These are phyloP conservation scores for Candida nanaspora DNA, from an alignment of 805 yeast species.

Conservation along the genomic window DNA sequence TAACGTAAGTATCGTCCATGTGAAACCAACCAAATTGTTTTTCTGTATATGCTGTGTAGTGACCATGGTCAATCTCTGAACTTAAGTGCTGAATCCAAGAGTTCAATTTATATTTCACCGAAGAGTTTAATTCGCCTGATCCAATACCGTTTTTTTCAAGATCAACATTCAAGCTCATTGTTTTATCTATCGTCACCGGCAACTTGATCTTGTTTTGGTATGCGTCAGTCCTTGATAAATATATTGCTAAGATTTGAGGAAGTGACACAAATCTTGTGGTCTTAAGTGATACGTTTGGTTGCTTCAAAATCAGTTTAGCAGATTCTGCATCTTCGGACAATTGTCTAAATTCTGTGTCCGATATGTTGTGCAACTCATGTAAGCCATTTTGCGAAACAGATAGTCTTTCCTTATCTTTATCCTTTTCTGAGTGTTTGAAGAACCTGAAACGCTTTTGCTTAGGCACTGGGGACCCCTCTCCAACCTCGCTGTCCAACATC, in stretches of 20 bases:
- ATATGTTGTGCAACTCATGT: conserved; percentile 2
- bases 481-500: not conserved
- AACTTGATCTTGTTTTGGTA: conserved; percentile 21
- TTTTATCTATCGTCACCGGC: conserved; percentile 16
- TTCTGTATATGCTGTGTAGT: conserved; percentile 63
- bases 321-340: conserved; percentile 2
- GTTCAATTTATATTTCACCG: conserved; percentile 41
- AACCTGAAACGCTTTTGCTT: not conserved
- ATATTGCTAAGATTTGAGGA: conserved; percentile 26
- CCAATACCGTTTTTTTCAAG: conserved; percentile 49
- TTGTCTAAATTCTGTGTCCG: conserved; percentile 2
- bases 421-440: conserved; percentile 5
- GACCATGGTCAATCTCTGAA: conserved; percentile 57
- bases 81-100: conserved; percentile 72
- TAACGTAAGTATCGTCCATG: conserved; percentile 65
- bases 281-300: conserved; percentile 22
- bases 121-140: conserved; percentile 25
- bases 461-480: too few relatives aligned
- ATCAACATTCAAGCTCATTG: conserved; percentile 9
- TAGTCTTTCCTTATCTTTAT: conserved; percentile 9
- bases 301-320: conserved; percentile 12
- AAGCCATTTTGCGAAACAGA: too few relatives aligned
- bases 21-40: conserved; percentile 55
- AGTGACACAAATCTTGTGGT: conserved; percentile 26
- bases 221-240: conserved; percentile 24